phyloP scores from a whole-genome alignment of 2,329 filamentous ascomycete species.

The Stagonosporopsis rhizophila region DNA sequence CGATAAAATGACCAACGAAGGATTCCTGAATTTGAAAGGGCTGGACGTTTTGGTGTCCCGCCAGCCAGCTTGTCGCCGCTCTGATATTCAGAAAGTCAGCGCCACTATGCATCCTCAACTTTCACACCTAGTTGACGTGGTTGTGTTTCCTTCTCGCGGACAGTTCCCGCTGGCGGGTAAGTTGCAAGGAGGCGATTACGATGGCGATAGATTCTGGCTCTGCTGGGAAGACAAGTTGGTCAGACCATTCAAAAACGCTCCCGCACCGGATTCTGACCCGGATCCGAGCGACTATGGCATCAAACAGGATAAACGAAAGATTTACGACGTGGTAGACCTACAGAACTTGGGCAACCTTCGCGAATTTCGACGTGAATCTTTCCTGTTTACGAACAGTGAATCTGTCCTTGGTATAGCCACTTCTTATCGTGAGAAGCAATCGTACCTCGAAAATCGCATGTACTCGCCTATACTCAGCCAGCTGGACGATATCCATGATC shows the following conservation, averaged over 20 bases:
- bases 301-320: conserved; percentile 55
- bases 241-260: conserved; percentile 69
- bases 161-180: conserved; percentile 69
- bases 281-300: conserved; percentile 61
- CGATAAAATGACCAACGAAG: conserved; percentile 61
- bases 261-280: conserved; percentile 59
- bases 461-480: conserved; percentile 27
- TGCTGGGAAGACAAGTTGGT: conserved; percentile 76
- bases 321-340: conserved; percentile 61
- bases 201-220: conserved; percentile 79
- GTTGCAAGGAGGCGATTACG: conserved; percentile 81
- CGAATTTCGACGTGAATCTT: too few species aligned
- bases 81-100: conserved; percentile 71
- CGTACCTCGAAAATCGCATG: conserved; percentile 57
- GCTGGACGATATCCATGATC: conserved; percentile 53
- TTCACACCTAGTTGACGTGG: conserved; percentile 75
- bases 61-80: conserved; percentile 72
- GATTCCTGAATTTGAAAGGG: conserved; percentile 61
- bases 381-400: too few species aligned
- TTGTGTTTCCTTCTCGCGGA: conserved; percentile 76
- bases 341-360: too few species aligned
- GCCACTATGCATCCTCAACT: conserved; percentile 64
- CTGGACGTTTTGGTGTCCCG: conserved; percentile 72
- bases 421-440: conserved; percentile 66
- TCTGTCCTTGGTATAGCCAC: conserved; percentile 70